Percentiles rank a stretch among this genome's conserved stretches.
Conservation (phyloP, 2,329 filamentous ascomycete genomes). For the Aspergillus sp. region DNA sequence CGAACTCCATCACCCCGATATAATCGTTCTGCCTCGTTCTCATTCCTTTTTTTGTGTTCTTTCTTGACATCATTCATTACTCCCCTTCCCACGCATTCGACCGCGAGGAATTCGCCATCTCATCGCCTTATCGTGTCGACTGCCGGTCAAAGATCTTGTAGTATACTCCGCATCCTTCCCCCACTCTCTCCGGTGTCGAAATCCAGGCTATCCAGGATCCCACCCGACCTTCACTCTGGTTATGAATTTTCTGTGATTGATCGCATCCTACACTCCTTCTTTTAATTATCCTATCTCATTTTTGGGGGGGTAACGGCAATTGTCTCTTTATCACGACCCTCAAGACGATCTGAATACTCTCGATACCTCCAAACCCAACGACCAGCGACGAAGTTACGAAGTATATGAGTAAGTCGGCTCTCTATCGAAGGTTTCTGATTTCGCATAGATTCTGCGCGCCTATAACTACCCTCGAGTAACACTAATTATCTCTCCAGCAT, state of each 20-base stretch:
- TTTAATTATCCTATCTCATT: background rate
- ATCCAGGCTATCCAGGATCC: background rate
- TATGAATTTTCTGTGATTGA: background rate
- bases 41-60: background rate
- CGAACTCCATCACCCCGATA: slow-evolving; percentile 2
- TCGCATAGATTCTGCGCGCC: background rate
- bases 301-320: background rate
- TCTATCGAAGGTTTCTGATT: too few species aligned
- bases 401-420: background rate
- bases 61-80: background rate
- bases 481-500: background rate
- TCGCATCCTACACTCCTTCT: background rate
- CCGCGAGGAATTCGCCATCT: background rate
- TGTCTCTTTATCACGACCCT: background rate
- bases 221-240: background rate
- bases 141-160: too few species aligned
- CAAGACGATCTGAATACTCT: background rate
- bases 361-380: background rate
- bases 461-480: background rate
- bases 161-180: background rate
- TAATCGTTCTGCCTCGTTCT: slow-evolving; percentile 1
- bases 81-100: background rate
- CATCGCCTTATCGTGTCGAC: background rate
- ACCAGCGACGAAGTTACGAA: background rate
- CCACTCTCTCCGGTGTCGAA: background rate